phyloP scores from a whole-genome alignment of 768 basidiomycete species.

The Psilocybe subaeruginosa region DNA sequence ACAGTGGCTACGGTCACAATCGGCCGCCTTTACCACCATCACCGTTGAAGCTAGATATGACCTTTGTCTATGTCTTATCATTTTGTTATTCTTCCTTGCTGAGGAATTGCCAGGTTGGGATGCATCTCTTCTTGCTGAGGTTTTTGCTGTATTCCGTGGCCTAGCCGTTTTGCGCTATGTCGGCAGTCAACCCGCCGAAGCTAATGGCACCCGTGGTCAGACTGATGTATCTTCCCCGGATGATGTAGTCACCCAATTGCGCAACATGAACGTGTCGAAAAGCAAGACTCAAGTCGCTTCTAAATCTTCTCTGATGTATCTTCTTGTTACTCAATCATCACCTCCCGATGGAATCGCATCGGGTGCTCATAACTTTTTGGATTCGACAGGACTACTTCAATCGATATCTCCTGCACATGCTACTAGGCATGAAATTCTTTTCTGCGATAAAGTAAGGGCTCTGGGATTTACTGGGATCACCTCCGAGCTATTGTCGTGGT shows the following conservation, averaged over 20 bases:
- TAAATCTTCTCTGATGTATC: conserved; percentile 65
- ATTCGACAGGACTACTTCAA: conserved; percentile 65
- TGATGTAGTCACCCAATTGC: conserved; percentile 71
- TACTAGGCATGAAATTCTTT: conserved; percentile 67
- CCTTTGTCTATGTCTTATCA: conserved; percentile 65
- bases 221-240: conserved; percentile 38
- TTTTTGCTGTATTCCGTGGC: conserved; percentile 82
- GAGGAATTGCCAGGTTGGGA: conserved; percentile 68
- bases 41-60: conserved; percentile 78
- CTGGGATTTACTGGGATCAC: conserved; percentile 66
- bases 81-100: conserved; percentile 71
- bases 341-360: conserved; percentile 53
- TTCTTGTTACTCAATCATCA: conserved; percentile 57
- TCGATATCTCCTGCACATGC: conserved; percentile 70
- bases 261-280: conserved; percentile 72
- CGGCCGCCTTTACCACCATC: conserved; percentile 62
- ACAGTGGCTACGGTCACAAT: conserved; percentile 64
- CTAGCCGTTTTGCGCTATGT: conserved; percentile 71
- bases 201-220: conserved; percentile 16
- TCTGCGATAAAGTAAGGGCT: conserved; percentile 70
- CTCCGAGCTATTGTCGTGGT: conserved; percentile 70
- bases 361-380: conserved; percentile 73
- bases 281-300: conserved; percentile 48
- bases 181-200: conserved; percentile 55
- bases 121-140: conserved; percentile 65